Evolutionary conservation across 345 rosid genomes (phyloP), one percentile per base, ranked within the genome.

Genomic region (Noccaea caerulescens): DNA sequence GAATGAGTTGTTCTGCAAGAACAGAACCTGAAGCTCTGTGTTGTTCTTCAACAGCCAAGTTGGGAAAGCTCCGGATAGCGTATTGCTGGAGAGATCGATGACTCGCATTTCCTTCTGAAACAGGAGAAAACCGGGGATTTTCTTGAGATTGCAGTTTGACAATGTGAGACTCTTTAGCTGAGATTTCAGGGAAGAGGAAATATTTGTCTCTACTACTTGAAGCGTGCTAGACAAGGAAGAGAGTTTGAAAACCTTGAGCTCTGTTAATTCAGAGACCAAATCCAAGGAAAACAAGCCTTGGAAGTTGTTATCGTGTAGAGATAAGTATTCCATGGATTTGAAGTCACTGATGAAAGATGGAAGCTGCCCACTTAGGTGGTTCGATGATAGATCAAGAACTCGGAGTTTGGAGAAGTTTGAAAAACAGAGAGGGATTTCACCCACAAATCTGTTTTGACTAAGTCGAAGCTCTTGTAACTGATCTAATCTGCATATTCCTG

Each of bases 11-110:
- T 60, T 75, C 46, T 51, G 53, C 0, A 75, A 43, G 13, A 58
- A 4, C 0, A 68, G 43, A 23, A 16, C 68, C 8, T 75, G 61
- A 32, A 75, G 72, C 32, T 67, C 14, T 50, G 62, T 49, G 50
- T 75, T 75, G 16, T 67, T 75, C 11, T 75, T 54, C 2, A 74
- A 13, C 18, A 74, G 54, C 78, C 73, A 74, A 33, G 62, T 51
- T 33, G 73, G 78, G 23, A 74, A 59, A 9, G 5, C 37, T 33
- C 73, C 68, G 9, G 44, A 43, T 37, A 74, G 14, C 6, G 20
- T 10, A 41, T 66, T 73, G 61, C 49, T 47, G 9, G 77, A 73
- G 8, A 73, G 46, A 20, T 73, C 68, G 7, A 73, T 42, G 0
- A 42, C 3, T 1, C 54, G 33, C 32, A 73, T 10, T 5, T 49